Evolutionary conservation across 768 basidiomycete species (phyloP).

Genomic region (Tricholoma bakamatsutake): DNA sequence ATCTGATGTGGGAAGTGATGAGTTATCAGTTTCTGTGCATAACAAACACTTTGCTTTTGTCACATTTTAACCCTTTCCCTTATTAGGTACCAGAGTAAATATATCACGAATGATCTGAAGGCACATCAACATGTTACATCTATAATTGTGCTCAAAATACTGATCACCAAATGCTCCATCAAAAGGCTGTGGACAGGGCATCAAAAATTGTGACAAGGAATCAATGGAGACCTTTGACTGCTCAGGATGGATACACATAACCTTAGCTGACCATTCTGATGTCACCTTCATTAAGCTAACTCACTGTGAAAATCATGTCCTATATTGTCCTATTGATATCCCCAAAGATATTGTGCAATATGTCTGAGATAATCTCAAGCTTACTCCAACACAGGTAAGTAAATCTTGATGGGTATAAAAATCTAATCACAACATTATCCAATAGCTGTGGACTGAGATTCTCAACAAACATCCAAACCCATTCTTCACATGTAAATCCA

Average conservation of each 20-base stretch:
- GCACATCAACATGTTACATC: conserved; percentile 4
- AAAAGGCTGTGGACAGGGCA: conserved; percentile 10
- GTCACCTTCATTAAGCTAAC: neutral
- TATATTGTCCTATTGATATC: neutral
- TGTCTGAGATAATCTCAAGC: neutral
- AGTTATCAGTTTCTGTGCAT: neutral
- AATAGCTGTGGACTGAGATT: neutral
- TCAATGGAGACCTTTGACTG: conserved; percentile 21
- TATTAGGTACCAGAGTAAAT: neutral
- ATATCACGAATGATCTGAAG: conserved; percentile 2
- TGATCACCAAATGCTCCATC: conserved; percentile 13
- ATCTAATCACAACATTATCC: neutral
- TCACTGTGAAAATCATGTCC: neutral
- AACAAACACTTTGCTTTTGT: too few species aligned
- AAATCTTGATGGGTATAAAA: neutral
- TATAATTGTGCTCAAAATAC: conserved; percentile 12
- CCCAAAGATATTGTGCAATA: neutral
- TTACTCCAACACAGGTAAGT: neutral
- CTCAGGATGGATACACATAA: conserved; percentile 20
- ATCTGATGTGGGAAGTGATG: neutral
- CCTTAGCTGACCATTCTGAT: conserved; percentile 5
- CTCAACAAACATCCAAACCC: neutral
- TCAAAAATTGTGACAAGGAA: conserved; percentile 19
- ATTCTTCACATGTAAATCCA: neutral
- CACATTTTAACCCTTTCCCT: too few species aligned